Evolutionary conservation across 1,284 basidiomycete species (phyloP).

Genomic region (Papiliotrema terrestris): DNA sequence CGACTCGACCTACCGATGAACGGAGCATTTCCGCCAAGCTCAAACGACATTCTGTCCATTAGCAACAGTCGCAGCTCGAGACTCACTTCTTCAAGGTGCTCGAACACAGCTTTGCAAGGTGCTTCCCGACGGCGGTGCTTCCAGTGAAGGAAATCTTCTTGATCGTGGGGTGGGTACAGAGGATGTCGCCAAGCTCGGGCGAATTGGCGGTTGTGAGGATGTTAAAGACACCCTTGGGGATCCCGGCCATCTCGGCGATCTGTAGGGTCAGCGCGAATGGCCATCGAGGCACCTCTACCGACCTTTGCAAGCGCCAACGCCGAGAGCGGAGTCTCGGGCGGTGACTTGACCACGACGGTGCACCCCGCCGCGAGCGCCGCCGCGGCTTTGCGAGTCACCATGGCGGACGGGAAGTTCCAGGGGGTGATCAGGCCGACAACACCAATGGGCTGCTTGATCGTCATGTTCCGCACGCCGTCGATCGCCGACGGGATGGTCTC

Average conservation of each 20-base stretch:
- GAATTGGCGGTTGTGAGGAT: slow-evolving; percentile 59
- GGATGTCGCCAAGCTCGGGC: not conserved
- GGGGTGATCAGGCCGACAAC: slow-evolving; percentile 45
- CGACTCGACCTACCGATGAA: not conserved
- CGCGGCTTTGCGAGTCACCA: slow-evolving; percentile 26
- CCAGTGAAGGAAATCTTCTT: slow-evolving; percentile 86
- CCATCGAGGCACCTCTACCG: not conserved
- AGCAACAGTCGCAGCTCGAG: not conserved
- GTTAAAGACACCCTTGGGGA: slow-evolving; percentile 90
- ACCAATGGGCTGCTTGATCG: slow-evolving; percentile 60
- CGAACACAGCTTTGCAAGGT: slow-evolving; percentile 78
- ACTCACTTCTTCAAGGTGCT: slow-evolving; percentile 76
- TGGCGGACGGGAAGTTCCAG: slow-evolving; percentile 26
- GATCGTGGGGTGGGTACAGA: not conserved
- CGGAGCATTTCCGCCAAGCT: slow-evolving; percentile 62
- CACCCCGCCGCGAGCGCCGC: slow-evolving; percentile 80
- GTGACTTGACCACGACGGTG: slow-evolving; percentile 86
- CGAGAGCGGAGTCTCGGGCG: slow-evolving; percentile 88
- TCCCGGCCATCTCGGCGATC: slow-evolving; percentile 74
- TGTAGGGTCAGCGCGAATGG: slow-evolving; percentile 29
- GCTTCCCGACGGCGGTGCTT: slow-evolving; percentile 81
- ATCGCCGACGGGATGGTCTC: slow-evolving; percentile 77
- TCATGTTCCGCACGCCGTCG: slow-evolving; percentile 69
- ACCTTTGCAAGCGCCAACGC: slow-evolving; percentile 59
- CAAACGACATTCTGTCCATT: slow-evolving; percentile 59